Base-by-base conservation (phyloP, 106 monocot genomes). In the Posidonia australis region DNA sequence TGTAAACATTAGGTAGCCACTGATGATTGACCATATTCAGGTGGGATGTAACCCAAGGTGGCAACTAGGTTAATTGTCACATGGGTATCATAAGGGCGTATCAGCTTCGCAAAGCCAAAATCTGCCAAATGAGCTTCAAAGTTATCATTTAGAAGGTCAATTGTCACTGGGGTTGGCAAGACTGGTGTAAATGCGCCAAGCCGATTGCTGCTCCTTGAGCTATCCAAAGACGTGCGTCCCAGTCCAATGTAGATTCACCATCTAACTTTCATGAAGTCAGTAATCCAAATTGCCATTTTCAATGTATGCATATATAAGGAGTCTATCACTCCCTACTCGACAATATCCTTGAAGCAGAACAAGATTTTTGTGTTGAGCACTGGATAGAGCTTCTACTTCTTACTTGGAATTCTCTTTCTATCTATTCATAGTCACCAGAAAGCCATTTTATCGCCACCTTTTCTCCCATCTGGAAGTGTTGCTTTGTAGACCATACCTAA, bases 261-360 rank as follows among this genome's bases (percentile, higher is more conserved):
- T 81, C 83, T 7, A 46, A 11, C 22, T 63, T 46, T 86, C 89
- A 58, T 89, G 89, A 57, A 89, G 80, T 85, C 89, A 89, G 54
- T 77, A 82, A 44, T 89, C 89, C 23, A 89, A 70, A 66, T 85
- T 89, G 20, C 89, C 89, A 68, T 85, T 89, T 71, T 85, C 82
- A 85, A 89, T 89, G 79, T 79, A 89, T 0, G 79, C 71, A 66
- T 89, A 89, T 32, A 89, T 84, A 18, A 89, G 64, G 27, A 89
- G 74, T 18, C 89, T 62, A 20, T 85, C 85, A 18, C 52, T 70
- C n/a, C 82, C 77, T 45, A 79, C 46, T 58, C 63, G 72, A 68
- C 85, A 89, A 54, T 85, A 85, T 1, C 89, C 89, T 59, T 80
- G 75, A 16, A 89, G 82, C 12, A 77, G 68, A 28, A 89, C 89